Evolutionary conservation across 345 rosid species (phyloP), one percentile per base, ranked within the genome.

Genomic region (Murraya koenigii): DNA sequence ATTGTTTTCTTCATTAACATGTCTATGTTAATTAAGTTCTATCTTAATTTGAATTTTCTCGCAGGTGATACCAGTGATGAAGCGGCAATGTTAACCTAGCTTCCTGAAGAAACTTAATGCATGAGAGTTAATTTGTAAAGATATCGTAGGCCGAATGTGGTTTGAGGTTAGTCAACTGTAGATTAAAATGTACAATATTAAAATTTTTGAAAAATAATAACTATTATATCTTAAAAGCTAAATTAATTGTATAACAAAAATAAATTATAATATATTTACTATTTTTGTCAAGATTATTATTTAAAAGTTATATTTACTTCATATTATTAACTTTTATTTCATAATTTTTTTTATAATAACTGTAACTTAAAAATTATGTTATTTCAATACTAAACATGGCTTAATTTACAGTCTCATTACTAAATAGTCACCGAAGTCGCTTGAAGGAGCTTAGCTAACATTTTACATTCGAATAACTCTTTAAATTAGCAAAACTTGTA

Each of bases 141-240:
- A 44, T 44, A 44, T 13, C 49, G 3, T 3, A 3, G 49, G 5
- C 1, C 0, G 0, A 3, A 1, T 44, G 11, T 44, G 0, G 1
- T 44, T 13, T 13, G 49, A 44, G 17, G 17, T 0, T 44, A 3
- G 17, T 5, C 49, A 44, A 4, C 32, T 30, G 32, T 30, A 30
- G 32, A 2, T 13, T 13, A 44, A 44, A 44, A 44, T 1, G 49
- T 44, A 44, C 4, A 44, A 0, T 0, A 41, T 41, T 10, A 41
- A 41, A 41, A 41, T 41, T 0, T 41, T 10, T 41, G 14, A 41
- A 9, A 10, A 41, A 41, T 41, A 2, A 10, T 10, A 41, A 10
- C 2, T 3, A 3, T 0, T 11, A 1, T 44, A 0, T 0, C 13
- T 44, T 13, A 44, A 0, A 44, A 11, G 1, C 11, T 11, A 44